These are phyloP conservation scores for Rhodotorula kratochvilovae DNA, from an alignment of 768 basidiomycete species.

Conservation along the genomic window DNA sequence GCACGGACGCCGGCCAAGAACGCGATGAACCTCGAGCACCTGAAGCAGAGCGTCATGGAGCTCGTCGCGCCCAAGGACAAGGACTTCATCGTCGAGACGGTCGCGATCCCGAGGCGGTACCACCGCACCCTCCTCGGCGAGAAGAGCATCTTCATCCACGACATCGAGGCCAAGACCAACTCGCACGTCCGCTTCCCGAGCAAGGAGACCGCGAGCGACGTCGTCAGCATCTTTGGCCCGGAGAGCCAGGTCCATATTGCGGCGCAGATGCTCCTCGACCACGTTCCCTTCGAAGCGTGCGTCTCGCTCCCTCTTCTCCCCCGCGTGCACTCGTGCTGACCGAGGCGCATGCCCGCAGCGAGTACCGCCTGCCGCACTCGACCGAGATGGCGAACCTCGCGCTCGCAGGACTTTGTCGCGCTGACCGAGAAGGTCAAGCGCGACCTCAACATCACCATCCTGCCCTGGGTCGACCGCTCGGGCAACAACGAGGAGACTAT, in stretches of 20 bases:
- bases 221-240: constrained; percentile 93
- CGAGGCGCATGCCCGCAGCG: constrained; percentile 6
- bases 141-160: constrained; percentile 92
- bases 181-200: constrained; percentile 83
- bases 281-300: constrained; percentile 63
- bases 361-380: constrained; percentile 63
- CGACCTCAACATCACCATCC: constrained; percentile 85
- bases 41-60: constrained; percentile 96
- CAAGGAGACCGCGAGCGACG: constrained; percentile 88
- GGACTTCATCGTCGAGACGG: constrained; percentile 89
- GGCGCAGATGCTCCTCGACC: constrained; percentile 90
- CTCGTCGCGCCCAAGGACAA: constrained; percentile 97
- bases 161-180: constrained; percentile 95
- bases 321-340: neutral
- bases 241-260: constrained; percentile 96
- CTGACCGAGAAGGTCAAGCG: constrained; percentile 87
- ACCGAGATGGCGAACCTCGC: constrained; percentile 71
- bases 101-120: constrained; percentile 88
- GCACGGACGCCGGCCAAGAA: constrained; percentile 99
- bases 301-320: neutral
- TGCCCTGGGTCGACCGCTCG: constrained; percentile 64
- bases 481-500: constrained; percentile 63
- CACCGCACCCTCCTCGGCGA: constrained; percentile 92
- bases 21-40: constrained; percentile 83
- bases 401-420: constrained; percentile 73